These are phyloP conservation scores for Cardiospermum halicacabum DNA, from an alignment of 345 rosid genomes.

Conservation along the genomic window DNA sequence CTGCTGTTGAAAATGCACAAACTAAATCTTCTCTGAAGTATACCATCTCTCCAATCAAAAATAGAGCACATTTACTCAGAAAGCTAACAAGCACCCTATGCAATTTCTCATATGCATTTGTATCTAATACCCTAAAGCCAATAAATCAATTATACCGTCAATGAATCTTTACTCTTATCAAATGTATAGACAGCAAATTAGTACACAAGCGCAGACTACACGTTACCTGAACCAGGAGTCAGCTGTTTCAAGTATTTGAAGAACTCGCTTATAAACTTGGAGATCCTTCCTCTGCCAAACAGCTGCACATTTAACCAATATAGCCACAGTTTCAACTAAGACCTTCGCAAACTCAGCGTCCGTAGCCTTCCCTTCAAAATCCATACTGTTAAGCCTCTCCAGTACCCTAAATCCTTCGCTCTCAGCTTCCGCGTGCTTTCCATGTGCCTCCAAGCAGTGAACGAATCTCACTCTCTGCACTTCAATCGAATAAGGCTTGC, in stretches of 20 bases:
- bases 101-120: slow-evolving; percentile 49
- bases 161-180: slow-evolving; percentile 1
- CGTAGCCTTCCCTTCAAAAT: slow-evolving; percentile 15
- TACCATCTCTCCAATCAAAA: slow-evolving; percentile 48
- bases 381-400: slow-evolving; percentile 39
- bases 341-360: slow-evolving; percentile 49
- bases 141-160: slow-evolving; percentile 4
- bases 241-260: slow-evolving; percentile 56
- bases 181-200: not conserved
- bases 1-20: slow-evolving; percentile 31
- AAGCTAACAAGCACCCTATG: slow-evolving; percentile 43
- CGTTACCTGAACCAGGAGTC: slow-evolving; percentile 72
- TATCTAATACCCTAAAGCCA: slow-evolving; percentile 55
- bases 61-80: slow-evolving; percentile 45
- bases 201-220: no score
- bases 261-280: slow-evolving; percentile 32
- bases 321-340: slow-evolving; percentile 50
- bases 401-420: slow-evolving; percentile 47
- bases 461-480: slow-evolving; percentile 50
- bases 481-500: slow-evolving; percentile 54
- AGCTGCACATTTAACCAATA: slow-evolving; percentile 47
- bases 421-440: slow-evolving; percentile 35
- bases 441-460: slow-evolving; percentile 51
- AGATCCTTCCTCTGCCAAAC: slow-evolving; percentile 35
- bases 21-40: slow-evolving; percentile 41